Evolutionary conservation across 2,329 filamentous ascomycete genomes (phyloP).

Genomic region (Monosporascus sp.): DNA sequence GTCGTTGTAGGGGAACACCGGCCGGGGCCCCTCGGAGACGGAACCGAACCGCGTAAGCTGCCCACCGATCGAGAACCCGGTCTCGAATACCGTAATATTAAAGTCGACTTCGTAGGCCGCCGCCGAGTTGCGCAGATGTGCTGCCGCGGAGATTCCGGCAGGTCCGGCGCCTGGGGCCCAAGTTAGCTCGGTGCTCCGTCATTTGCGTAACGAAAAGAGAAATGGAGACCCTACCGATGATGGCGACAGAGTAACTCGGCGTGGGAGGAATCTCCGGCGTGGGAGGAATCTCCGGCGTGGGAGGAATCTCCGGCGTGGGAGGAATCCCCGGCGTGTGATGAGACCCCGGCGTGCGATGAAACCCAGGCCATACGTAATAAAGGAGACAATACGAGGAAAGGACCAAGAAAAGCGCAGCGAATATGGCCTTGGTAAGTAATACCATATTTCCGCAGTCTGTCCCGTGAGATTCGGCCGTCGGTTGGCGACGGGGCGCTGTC

Average conservation of each 20-base stretch:
- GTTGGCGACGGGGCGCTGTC: not conserved
- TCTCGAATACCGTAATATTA: conserved; percentile 19
- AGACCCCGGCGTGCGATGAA: conserved; percentile 2
- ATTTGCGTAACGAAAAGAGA: not conserved
- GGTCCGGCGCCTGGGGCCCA: conserved; percentile 17
- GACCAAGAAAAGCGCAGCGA: not conserved
- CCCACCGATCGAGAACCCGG: conserved; percentile 14
- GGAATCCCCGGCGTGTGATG: no score
- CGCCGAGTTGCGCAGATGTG: conserved; percentile 11
- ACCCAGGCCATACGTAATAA: not conserved
- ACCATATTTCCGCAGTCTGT: no score
- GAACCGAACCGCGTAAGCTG: conserved; percentile 14
- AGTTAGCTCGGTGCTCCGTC: conserved; percentile 1
- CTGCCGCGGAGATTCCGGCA: conserved; percentile 19
- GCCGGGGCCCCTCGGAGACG: not conserved
- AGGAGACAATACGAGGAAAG: not conserved
- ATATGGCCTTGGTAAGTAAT: no score
- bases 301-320: no score
- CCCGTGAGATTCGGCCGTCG: no score
- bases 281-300: no score
- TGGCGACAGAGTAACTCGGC: conserved; percentile 16
- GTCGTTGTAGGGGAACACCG: conserved; percentile 16
- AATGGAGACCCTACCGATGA: conserved; percentile 15
- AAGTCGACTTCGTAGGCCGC: conserved; percentile 4
- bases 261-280: no score